A percentile compares a stretch with the other conserved stretches of the same genome.
These are phyloP conservation scores for Phlebiopsis flavidoalba DNA, from an alignment of 768 basidiomycete genomes.

Conservation along the genomic window DNA sequence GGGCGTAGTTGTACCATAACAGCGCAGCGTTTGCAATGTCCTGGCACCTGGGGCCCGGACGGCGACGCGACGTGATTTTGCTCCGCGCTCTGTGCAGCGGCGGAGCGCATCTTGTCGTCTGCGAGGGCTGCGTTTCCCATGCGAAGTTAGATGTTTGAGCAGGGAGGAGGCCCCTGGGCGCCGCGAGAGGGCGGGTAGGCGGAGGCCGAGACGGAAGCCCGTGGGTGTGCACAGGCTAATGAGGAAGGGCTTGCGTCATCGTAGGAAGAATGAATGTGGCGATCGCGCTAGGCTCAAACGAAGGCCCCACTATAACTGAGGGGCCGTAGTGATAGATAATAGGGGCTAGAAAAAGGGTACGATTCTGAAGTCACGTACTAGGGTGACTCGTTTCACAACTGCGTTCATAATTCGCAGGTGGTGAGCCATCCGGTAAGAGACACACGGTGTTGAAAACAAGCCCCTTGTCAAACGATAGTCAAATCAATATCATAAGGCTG, in stretches of 20 bases:
- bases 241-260: constrained; percentile 49
- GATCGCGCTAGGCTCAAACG: constrained; percentile 28
- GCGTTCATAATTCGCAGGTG: too few species aligned
- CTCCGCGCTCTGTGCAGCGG: constrained; percentile 33
- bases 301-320: constrained; percentile 47
- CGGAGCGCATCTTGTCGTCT: constrained; percentile 37
- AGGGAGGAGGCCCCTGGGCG: constrained; percentile 34
- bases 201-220: constrained; percentile 26
- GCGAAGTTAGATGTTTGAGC: constrained; percentile 39
- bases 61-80: constrained; percentile 36
- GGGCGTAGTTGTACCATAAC: constrained; percentile 66
- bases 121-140: constrained; percentile 34
- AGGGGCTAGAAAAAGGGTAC: too few species aligned
- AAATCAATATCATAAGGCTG: neutral
- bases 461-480: constrained; percentile 1
- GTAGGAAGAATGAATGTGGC: constrained; percentile 39
- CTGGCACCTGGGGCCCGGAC: constrained; percentile 37
- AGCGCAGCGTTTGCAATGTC: constrained; percentile 31
- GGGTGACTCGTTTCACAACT: constrained; percentile 45
- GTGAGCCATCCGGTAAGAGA: too few species aligned
- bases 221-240: constrained; percentile 34
- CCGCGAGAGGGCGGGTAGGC: constrained; percentile 48
- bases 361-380: too few species aligned
- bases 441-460: constrained; percentile 34
- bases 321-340: too few species aligned